Base-by-base conservation (phyloP, 176 grass and related monocot genomes). In the Carex littledalei region DNA sequence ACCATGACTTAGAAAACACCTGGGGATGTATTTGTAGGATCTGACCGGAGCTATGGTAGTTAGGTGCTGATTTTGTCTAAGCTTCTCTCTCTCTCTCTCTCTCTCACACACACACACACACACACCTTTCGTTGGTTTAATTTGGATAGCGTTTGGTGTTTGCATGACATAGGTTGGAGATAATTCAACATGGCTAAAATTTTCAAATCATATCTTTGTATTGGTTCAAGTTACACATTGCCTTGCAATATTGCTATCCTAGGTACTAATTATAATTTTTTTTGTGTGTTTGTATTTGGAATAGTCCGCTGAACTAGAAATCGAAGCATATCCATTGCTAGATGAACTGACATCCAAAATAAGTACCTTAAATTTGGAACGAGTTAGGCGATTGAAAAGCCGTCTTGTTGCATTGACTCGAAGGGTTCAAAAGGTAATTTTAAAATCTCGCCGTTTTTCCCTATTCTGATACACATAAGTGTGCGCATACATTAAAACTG, bases 341-440 rank as follows among this genome's bases (percentile, higher is more conserved):
- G 93, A 98, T 81, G 91, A 95, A n/a, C 81, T 98, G 70, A 92
- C 93, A 67, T 12, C 91, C 49, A 93, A 90, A 82, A 92, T 98
- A 70, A 93, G 93, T 78, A 95, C 95, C 53, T 85, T 93, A 65
- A 93, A 95, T 73, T 88, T 98, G 91, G 95, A 98, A 82, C 89
- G 60, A 76, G 93, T 78, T 10, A 91, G 95, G 1, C 89, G 89
- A 21, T 80, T 98, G 68, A 98, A 98, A 89, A 98, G 93, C 89
- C 91, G 89, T 76, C 89, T 98, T 83, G 88, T 98, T 88, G 89
- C 88, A 35, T 85, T 98, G 83, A 98, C 91, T 81, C 89, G 89
- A 49, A 98, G 93, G 86, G 95, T 98, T 34, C 95, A 98, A 82
- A 98, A 98, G 91, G 95, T 95, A 88, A 86, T 85, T 85, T 43